Base-by-base conservation (phyloP, 768 basidiomycete genomes). In the Mrakia frigida region DNA sequence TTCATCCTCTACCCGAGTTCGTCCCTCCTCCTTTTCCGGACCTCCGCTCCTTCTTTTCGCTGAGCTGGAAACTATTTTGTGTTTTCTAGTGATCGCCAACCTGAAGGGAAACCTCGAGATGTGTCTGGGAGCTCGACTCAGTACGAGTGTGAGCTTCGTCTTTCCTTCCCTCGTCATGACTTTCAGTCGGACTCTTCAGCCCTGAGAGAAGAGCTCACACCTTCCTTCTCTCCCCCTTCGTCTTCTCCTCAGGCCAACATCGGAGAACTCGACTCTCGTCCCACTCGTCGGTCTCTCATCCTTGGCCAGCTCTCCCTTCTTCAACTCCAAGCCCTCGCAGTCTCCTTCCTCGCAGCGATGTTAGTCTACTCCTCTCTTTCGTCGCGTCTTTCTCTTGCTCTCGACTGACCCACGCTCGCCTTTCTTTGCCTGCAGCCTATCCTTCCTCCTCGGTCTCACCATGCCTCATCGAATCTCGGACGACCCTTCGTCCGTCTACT, bases 41-140 rank as follows among this genome's bases (percentile, higher is more conserved):
- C 52, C 23, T 43, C 31, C 33, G 33, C 37, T 4, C 39, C 53
- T 31, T 7, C 69, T 31, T 6, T 41, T 39, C 25, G 7, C 18
- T 25, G 5, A 21, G 35, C 46, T 31, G 4, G 33, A 56, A 50
- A 37, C 33, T 28, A 0, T 59, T 39, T 16, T 50, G 9, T 31
- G 23, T 56, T 25, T 13, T 46, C 21, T 14, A 61, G 56, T 70
- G 73, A 65, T 69, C 23, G 82, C 82, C 79, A 98, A 98, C 80
- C 88, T 99, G 75, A 98, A 97, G 81, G 97, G 96, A n/a, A 86
- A 99, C 81, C 88, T 98, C 52, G 97, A 98, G 84, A 98, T 98
- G 96, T 98, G 97, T 79, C 89, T 99, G 10, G 95, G 94, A 5
- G 94, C 97, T 0, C 88, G 96, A 21, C 87, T 99, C n/a, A 91